These are phyloP conservation scores for Diplodia scrobiculata DNA, from an alignment of 2,329 filamentous ascomycete species.

Conservation along the genomic window DNA sequence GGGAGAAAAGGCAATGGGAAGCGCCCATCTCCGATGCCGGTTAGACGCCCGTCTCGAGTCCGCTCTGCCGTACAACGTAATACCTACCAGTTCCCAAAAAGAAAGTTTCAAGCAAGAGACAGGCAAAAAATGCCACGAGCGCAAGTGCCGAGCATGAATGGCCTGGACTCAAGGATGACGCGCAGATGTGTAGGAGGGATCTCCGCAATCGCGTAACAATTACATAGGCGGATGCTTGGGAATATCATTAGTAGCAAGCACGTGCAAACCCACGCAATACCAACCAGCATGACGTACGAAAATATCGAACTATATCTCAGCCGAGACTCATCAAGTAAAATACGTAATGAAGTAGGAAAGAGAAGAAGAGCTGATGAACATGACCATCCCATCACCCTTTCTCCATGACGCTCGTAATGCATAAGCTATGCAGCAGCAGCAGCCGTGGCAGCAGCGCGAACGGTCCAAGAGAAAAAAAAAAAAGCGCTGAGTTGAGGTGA, in stretches of 20 bases:
- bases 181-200: neutral
- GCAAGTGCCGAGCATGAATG: neutral
- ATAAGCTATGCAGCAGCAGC: slow-evolving; percentile 14
- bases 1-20: neutral
- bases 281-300: neutral
- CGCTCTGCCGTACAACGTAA: neutral
- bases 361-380: neutral
- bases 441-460: neutral
- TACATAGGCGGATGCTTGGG: neutral
- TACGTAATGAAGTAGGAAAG: neutral
- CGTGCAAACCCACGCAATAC: neutral
- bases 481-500: neutral
- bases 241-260: neutral
- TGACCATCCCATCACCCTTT: slow-evolving; percentile 15
- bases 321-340: neutral
- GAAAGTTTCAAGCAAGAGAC: neutral
- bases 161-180: too few species aligned
- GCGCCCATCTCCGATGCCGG: neutral
- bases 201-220: neutral
- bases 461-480: neutral
- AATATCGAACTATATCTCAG: neutral
- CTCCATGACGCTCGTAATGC: slow-evolving; percentile 20
- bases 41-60: neutral
- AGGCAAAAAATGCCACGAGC: neutral
- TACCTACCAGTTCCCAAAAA: neutral